Evolutionary conservation across 2,329 filamentous ascomycete genomes (phyloP), one percentile per base, ranked within the genome.

Genomic region (Knufia petricola): DNA sequence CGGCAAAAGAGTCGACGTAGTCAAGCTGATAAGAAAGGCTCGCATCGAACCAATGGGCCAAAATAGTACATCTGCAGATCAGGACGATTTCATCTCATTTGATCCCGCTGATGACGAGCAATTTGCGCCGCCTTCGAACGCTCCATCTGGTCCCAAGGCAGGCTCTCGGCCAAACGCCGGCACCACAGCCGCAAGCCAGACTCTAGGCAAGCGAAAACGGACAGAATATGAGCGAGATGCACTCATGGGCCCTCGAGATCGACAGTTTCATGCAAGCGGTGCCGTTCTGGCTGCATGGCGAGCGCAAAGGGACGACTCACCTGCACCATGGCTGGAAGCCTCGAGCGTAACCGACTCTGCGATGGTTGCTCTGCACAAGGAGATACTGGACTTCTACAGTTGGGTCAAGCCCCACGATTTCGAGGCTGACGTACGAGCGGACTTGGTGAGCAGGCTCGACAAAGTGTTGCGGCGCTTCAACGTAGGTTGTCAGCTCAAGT

Each of bases 11-110:
- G 82, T 81, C 57, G 88, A 95, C 56, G 83, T 95, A 32, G 86
- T 96, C 30, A 86, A 94, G 60, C 67, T 95, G 52, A 95, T 96
- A 58, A 82, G 89, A 58, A 95, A 95, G 62, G 87, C 89, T 1
- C 85, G 89, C 41, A 72, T 88, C 28, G 73, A 79, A 19, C 71
- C 75, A 1, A 4, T 15, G 12, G 23, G 12, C 15, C 30, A 23
- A 8, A 3, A 38, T 10, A 76, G 81, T 40, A 73, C 75, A 0
- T 64, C 66, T 9, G 75, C 75, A 19, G 83, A 85, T 50, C 13
- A 47, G 15, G 51, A 55, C 15, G 90, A 98, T 57, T 96, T 95
- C 62, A 95, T 98, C 48, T 94, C 90, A 0, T 85, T 90, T 51
- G 84, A 82, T 56, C 73, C 77, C 34, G 69, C 70, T 1, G 59